Conservation (phyloP, 805 yeast genomes). For the Candida schatavii region DNA sequence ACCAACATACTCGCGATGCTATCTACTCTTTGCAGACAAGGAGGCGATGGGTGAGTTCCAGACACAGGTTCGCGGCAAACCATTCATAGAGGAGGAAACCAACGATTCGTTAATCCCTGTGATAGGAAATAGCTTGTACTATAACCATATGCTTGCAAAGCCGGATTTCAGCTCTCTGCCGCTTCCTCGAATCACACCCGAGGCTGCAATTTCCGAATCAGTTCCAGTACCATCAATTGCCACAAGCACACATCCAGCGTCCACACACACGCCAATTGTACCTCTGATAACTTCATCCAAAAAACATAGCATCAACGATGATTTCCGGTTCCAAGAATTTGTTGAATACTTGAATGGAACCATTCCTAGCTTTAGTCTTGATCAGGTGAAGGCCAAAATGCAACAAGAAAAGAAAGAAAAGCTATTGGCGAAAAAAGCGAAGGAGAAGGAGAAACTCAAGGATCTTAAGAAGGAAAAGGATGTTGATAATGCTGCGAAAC, state of each 20-base stretch:
- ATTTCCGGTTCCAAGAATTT: background rate
- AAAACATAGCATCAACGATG: background rate
- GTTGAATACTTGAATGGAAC: background rate
- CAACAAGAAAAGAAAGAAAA: conserved; percentile 3
- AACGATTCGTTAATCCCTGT: conserved; percentile 30
- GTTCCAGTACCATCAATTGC: background rate
- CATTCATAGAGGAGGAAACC: conserved; percentile 18
- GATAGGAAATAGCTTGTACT: conserved; percentile 30
- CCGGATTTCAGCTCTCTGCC: conserved; percentile 13
- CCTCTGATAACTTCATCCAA: conserved; percentile 1
- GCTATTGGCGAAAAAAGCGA: conserved; percentile 1
- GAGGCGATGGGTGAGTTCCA: conserved; percentile 25
- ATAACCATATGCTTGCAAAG: conserved; percentile 20
- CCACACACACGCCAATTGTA: background rate
- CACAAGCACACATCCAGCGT: background rate
- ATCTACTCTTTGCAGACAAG: conserved; percentile 31
- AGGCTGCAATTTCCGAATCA: conserved; percentile 6
- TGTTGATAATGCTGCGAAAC: background rate
- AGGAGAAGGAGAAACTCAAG: conserved; percentile 7
- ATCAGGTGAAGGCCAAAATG: background rate
- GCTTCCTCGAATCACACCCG: conserved; percentile 16
- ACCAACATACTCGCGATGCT: conserved; percentile 42
- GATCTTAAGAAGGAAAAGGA: background rate
- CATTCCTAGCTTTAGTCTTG: background rate
- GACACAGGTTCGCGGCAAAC: conserved; percentile 17